Evolutionary conservation across 1,139 yeast genomes (phyloP).

Genomic region (Hansenula sp.): DNA sequence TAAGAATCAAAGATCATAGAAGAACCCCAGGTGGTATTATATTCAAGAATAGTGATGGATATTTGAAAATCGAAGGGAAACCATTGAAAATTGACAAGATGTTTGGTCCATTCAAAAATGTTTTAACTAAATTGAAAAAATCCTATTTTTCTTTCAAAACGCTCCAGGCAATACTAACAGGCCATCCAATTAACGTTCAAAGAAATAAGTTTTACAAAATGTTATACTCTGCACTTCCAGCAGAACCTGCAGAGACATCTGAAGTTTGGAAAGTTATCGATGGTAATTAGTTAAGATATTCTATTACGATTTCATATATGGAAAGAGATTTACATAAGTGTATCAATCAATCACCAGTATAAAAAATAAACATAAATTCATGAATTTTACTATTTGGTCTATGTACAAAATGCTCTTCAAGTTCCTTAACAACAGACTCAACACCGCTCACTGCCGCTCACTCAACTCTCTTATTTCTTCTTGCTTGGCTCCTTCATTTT

Average conservation of each 20-base stretch:
- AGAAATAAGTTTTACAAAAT: conserved; percentile 42
- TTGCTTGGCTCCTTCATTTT: conserved; percentile 50
- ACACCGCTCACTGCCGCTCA: neutral
- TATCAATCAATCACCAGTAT: no score
- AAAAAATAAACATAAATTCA: neutral
- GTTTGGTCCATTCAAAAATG: conserved; percentile 43
- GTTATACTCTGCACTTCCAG: conserved; percentile 48
- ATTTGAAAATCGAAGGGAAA: conserved; percentile 33
- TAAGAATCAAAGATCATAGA: conserved; percentile 76
- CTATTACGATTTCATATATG: no score
- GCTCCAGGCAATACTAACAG: conserved; percentile 36
- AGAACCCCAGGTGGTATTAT: conserved; percentile 88
- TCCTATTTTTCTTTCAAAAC: conserved; percentile 41
- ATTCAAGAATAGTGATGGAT: conserved; percentile 30
- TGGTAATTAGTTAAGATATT: neutral
- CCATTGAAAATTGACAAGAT: conserved; percentile 41
- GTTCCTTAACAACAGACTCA: no score
- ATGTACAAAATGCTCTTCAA: conserved; percentile 8
- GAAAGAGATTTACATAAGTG: no score
- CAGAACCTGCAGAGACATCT: conserved; percentile 27
- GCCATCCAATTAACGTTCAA: conserved; percentile 43
- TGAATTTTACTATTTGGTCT: neutral
- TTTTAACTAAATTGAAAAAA: conserved; percentile 34
- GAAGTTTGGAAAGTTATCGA: conserved; percentile 24
- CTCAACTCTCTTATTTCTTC: conserved; percentile 36